A percentile compares a stretch with the other conserved stretches of the same genome.
phyloP scores from a whole-genome alignment of 306 rosid species.

The Rosa multiflora region DNA sequence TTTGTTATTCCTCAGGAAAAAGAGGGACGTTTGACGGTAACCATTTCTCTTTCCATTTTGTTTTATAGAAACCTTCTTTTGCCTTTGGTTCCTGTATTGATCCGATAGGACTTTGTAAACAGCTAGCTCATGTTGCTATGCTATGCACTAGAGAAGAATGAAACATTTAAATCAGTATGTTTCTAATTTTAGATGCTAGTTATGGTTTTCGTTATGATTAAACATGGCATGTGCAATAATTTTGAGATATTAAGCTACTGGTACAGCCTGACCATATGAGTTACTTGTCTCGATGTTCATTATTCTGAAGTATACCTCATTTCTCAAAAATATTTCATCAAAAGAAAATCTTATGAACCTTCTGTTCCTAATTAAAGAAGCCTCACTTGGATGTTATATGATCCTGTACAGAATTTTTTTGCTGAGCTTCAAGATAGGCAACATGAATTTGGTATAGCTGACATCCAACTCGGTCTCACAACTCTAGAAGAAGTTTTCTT shows the following conservation, averaged over 20 bases:
- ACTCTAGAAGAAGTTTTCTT: constrained; percentile 92
- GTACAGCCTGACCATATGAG: too few species aligned
- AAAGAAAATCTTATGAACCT: too few species aligned
- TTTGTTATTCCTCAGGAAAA: constrained; percentile 82
- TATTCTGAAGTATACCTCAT: background rate
- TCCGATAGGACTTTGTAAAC: background rate
- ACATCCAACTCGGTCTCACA: constrained; percentile 80
- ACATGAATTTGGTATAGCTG: constrained; percentile 67
- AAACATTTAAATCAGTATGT: background rate
- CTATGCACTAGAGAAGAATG: background rate
- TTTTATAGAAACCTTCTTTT: background rate
- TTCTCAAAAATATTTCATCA: too few species aligned
- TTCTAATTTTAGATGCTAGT: background rate
- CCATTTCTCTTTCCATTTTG: background rate
- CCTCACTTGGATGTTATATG: background rate
- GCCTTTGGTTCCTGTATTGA: background rate
- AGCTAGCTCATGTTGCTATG: background rate
- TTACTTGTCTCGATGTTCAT: background rate
- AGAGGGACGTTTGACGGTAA: constrained; percentile 59
- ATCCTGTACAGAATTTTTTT: constrained; percentile 54
- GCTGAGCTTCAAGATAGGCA: constrained; percentile 70
- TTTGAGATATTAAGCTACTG: too few species aligned
- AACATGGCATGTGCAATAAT: background rate
- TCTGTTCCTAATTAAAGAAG: background rate
- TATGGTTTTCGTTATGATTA: background rate